Evolutionary conservation across 352 stramenopile species (phyloP).

Genomic region (Phytophthora podocarpi): DNA sequence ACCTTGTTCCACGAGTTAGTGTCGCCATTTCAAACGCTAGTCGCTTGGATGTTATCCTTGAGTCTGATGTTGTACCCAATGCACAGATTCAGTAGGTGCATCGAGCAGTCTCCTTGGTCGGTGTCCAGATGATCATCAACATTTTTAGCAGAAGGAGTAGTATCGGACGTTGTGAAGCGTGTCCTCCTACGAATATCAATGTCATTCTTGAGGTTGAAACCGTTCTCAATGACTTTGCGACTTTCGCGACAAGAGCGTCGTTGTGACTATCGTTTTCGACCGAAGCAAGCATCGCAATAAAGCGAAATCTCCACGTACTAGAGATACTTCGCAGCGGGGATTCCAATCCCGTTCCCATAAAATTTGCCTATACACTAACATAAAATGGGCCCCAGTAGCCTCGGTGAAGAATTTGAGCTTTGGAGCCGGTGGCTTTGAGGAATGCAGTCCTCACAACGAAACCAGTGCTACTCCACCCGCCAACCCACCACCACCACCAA

Average conservation of each 20-base stretch:
- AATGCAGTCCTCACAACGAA: too few species aligned
- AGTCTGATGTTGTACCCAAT: slow-evolving; percentile 14
- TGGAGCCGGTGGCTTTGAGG: slow-evolving; percentile 6
- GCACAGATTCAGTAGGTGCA: slow-evolving; percentile 16
- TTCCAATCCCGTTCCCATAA: neutral
- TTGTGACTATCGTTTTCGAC: neutral
- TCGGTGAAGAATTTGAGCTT: neutral
- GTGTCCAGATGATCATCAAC: slow-evolving; percentile 8
- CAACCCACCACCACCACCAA: too few species aligned
- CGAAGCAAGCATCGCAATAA: neutral
- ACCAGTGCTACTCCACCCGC: too few species aligned
- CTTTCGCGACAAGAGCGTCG: neutral
- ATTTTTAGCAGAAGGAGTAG: neutral
- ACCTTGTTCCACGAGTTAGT: neutral
- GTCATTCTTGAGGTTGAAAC: neutral
- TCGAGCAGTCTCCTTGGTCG: slow-evolving; percentile 9
- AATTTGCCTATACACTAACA: neutral
- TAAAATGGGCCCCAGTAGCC: neutral
- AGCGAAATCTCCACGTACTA: slow-evolving; percentile 1
- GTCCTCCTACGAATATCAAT: neutral
- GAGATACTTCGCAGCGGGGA: too few species aligned
- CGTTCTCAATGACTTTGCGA: slow-evolving; percentile 5
- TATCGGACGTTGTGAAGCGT: neutral
- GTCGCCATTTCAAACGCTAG: neutral
- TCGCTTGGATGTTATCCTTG: slow-evolving; percentile 11